Evolutionary conservation across 495 filamentous ascomycete genomes (phyloP).

Genomic region (Penicillium atrosanguineum): DNA sequence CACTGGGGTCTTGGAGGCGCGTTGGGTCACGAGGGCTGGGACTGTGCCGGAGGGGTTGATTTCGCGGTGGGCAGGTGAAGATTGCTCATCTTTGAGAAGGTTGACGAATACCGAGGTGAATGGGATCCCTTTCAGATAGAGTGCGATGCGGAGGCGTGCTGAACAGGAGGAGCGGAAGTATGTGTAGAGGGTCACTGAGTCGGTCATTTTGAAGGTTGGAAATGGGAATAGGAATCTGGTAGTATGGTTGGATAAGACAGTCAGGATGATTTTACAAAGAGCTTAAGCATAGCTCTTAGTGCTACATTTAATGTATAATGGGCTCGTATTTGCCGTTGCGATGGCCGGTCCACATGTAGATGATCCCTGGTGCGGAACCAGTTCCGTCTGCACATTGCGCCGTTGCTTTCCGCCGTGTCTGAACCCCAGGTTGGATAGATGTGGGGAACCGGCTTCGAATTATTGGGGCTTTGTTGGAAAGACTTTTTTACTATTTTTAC

Average conservation of each 20-base stretch:
- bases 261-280: background rate
- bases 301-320: background rate
- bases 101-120: conserved; percentile 43
- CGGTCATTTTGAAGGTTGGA: conserved; percentile 21
- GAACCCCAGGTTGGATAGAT: background rate
- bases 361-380: background rate
- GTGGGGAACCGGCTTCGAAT: background rate
- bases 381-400: background rate
- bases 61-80: conserved; percentile 25
- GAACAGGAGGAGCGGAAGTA: conserved; percentile 57
- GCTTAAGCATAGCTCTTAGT: background rate
- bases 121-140: conserved; percentile 44
- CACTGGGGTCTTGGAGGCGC: conserved; percentile 16
- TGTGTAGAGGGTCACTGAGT: conserved; percentile 44
- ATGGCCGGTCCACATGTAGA: background rate
- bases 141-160: conserved; percentile 52
- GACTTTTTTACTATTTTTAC: too few species aligned
- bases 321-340: background rate
- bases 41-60: conserved; percentile 50
- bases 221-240: background rate
- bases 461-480: background rate
- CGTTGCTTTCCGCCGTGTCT: background rate
- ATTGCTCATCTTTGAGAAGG: conserved; percentile 46
- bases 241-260: background rate
- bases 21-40: conserved; percentile 44